These are phyloP conservation scores for Macrotyloma uniflorum DNA, from an alignment of 306 rosid species.

Conservation along the genomic window DNA sequence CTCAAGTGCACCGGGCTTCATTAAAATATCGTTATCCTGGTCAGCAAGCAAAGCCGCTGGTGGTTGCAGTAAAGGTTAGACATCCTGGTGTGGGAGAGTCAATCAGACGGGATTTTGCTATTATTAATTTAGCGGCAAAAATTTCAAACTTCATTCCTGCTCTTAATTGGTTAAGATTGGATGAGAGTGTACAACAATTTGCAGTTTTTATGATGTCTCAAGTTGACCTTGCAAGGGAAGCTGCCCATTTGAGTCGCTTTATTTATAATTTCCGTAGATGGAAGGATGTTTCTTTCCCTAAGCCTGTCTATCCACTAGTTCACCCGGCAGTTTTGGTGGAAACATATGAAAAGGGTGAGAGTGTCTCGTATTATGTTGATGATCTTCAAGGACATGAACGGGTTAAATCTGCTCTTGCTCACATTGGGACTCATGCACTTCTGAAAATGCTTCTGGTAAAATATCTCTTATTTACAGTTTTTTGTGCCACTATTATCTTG, in stretches of 20 bases:
- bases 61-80: slow-evolving; percentile 95
- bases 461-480: slow-evolving; percentile 16
- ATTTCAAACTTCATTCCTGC: slow-evolving; percentile 77
- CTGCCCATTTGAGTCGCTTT: slow-evolving; percentile 96
- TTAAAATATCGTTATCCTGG: slow-evolving; percentile 89
- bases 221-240: slow-evolving; percentile 99
- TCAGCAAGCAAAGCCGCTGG: slow-evolving; percentile 68
- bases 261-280: slow-evolving; percentile 91
- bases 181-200: slow-evolving; percentile 99
- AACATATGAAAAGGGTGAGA: slow-evolving; percentile 92
- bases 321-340: slow-evolving; percentile 99
- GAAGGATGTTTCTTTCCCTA: slow-evolving; percentile 98
- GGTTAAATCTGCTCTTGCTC: slow-evolving; percentile 87
- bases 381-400: slow-evolving; percentile 81
- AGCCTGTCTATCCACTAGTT: slow-evolving; percentile 96
- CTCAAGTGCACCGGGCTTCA: slow-evolving; percentile 96
- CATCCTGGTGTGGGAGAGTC: slow-evolving; percentile 99
- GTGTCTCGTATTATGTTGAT: slow-evolving; percentile 88
- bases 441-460: slow-evolving; percentile 98
- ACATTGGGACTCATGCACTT: slow-evolving; percentile 97
- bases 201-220: slow-evolving; percentile 99
- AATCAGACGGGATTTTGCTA: slow-evolving; percentile 91
- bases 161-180: slow-evolving; percentile 92
- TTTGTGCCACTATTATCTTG: slow-evolving; percentile 26
- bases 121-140: slow-evolving; percentile 80